phyloP scores from a whole-genome alignment of 768 basidiomycete species.

The Auriscalpium vulgare region DNA sequence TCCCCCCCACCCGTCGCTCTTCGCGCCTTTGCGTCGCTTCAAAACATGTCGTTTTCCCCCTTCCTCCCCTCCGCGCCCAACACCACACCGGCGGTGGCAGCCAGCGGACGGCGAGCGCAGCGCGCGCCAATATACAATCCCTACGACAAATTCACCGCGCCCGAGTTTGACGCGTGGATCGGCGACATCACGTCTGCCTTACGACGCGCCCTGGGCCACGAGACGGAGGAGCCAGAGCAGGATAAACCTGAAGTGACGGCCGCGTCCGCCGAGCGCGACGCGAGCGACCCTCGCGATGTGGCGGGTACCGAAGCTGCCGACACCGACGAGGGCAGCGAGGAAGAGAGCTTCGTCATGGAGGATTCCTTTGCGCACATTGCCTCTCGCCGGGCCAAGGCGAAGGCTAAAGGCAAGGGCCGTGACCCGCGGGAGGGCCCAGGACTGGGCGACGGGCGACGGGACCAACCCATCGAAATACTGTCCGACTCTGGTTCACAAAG shows the following conservation, averaged over 20 bases:
- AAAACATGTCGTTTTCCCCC: background rate
- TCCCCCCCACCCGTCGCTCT: background rate
- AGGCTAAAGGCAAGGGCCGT: slow-evolving; percentile 46
- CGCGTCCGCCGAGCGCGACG: slow-evolving; percentile 10
- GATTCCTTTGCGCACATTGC: slow-evolving; percentile 51
- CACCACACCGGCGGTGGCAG: background rate
- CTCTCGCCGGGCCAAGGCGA: slow-evolving; percentile 41
- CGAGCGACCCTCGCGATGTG: background rate
- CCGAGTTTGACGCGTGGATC: slow-evolving; percentile 67
- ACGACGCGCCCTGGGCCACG: slow-evolving; percentile 48
- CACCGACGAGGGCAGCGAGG: slow-evolving; percentile 22
- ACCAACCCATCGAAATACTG: slow-evolving; percentile 40
- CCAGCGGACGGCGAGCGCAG: slow-evolving; percentile 7
- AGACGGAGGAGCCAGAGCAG: slow-evolving; percentile 16
- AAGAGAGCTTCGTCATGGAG: slow-evolving; percentile 24
- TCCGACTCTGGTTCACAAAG: slow-evolving; percentile 24
- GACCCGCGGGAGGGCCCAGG: slow-evolving; percentile 55
- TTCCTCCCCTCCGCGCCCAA: background rate
- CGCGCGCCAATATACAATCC: slow-evolving; percentile 59
- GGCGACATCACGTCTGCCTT: slow-evolving; percentile 51
- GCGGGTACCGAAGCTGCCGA: slow-evolving; percentile 17
- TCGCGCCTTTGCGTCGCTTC: background rate
- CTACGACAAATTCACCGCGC: slow-evolving; percentile 62
- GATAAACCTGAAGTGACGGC: slow-evolving; percentile 18
- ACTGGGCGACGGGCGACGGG: slow-evolving; percentile 25